These are phyloP conservation scores for Aphanomyces invadans DNA, from an alignment of 352 stramenopile genomes.

Conservation along the genomic window DNA sequence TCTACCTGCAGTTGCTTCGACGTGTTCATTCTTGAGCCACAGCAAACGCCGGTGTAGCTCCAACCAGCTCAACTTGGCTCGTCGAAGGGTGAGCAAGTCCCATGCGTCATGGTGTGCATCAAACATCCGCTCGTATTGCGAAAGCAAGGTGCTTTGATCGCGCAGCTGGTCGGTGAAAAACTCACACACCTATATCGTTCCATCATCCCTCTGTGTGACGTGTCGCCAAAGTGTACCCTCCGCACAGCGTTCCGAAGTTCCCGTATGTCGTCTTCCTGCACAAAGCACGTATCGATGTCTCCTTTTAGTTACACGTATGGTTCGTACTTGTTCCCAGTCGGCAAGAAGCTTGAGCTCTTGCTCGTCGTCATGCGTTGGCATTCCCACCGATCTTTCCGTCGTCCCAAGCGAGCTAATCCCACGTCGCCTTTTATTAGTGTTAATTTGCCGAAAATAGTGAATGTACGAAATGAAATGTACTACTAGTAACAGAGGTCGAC, in stretches of 20 bases:
- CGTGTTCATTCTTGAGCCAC: constrained; percentile 10
- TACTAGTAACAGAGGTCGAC: too few relatives aligned
- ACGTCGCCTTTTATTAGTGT: neutral
- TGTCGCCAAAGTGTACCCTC: neutral
- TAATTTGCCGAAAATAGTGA: neutral
- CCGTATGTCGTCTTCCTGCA: neutral
- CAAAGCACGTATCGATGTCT: neutral
- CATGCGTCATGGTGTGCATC: neutral
- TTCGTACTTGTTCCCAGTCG: constrained; percentile 3
- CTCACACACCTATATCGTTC: constrained; percentile 1
- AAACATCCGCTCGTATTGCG: constrained; percentile 9
- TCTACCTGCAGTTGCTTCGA: neutral
- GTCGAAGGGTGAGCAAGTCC: neutral
- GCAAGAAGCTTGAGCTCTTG: constrained; percentile 3
- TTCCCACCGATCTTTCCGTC: neutral
- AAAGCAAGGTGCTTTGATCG: constrained; percentile 4
- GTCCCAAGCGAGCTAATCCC: too few relatives aligned
- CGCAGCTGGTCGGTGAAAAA: constrained; percentile 17
- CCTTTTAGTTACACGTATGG: neutral
- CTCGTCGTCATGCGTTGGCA: neutral
- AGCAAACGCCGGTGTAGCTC: constrained; percentile 17
- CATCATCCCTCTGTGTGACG: neutral
- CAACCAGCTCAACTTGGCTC: constrained; percentile 17
- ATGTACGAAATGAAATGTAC: neutral
- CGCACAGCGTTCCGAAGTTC: neutral